Conservation (phyloP, 306 rosid species). For the Medicago lupulina region DNA sequence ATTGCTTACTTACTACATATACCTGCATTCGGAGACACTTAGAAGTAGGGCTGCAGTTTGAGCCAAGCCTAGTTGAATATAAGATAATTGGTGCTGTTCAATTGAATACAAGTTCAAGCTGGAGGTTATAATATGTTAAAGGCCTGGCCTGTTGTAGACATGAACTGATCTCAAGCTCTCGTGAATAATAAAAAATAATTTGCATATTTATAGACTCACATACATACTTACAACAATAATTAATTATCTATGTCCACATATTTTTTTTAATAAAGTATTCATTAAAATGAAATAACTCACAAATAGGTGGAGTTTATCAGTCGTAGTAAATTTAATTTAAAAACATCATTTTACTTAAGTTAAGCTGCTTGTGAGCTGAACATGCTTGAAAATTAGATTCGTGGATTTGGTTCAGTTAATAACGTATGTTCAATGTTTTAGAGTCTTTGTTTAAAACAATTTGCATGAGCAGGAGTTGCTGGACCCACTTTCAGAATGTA, state of each 20-base stretch:
- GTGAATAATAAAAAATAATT: not conserved
- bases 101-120: not conserved
- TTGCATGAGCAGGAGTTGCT: not conserved
- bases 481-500: not conserved
- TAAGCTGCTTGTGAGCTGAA: not conserved
- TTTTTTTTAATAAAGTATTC: not conserved
- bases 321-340: not conserved
- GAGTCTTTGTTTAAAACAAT: not conserved
- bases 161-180: not conserved
- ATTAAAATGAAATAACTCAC: not conserved
- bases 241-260: not conserved
- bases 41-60: slow-evolving; percentile 5
- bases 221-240: not conserved
- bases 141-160: not conserved
- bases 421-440: not conserved
- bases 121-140: not conserved
- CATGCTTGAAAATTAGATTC: not conserved
- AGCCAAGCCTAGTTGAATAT: slow-evolving; percentile 20
- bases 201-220: not conserved
- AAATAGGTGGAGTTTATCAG: not conserved
- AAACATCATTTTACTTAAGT: not conserved
- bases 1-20: not conserved
- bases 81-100: slow-evolving; percentile 1
- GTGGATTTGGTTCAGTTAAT: not conserved
- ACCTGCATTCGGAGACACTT: slow-evolving; percentile 1